phyloP scores from a whole-genome alignment of 2,329 filamentous ascomycete species.

The Claviceps spartinae region DNA sequence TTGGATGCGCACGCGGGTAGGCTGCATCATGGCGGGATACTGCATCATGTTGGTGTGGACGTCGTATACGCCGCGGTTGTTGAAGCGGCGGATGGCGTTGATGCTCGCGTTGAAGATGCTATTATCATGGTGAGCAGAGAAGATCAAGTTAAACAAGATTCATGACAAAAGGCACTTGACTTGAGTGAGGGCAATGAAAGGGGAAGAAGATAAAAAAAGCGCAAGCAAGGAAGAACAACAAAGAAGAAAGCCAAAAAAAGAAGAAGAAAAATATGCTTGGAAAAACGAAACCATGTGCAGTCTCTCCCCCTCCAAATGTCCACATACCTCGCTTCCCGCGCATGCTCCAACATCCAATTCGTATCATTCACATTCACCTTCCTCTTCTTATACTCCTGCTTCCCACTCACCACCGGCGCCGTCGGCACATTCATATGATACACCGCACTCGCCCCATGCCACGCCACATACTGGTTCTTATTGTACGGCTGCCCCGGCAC shows the following conservation, averaged over 20 bases:
- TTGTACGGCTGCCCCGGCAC: constrained; percentile 81
- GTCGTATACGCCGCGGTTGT: constrained; percentile 71
- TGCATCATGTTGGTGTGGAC: constrained; percentile 88
- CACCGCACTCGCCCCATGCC: constrained; percentile 92
- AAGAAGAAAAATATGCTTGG: neutral
- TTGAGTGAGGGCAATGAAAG: too few species aligned
- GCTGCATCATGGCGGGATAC: constrained; percentile 77
- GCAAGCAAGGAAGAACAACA: neutral
- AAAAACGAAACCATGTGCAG: neutral
- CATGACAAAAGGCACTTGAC: too few species aligned
- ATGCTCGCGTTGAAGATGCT: constrained; percentile 78
- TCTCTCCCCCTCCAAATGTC: too few species aligned
- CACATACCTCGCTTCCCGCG: constrained; percentile 68
- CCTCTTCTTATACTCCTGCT: constrained; percentile 69
- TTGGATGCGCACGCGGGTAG: constrained; percentile 74
- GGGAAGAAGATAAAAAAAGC: neutral
- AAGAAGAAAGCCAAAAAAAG: neutral
- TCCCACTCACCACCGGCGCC: constrained; percentile 62
- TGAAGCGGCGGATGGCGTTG: constrained; percentile 52
- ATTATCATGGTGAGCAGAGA: neutral
- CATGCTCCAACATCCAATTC: constrained; percentile 96
- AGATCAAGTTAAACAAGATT: too few species aligned
- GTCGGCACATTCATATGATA: constrained; percentile 75
- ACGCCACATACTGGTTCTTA: constrained; percentile 96
- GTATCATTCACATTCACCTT: constrained; percentile 80